Conservation (phyloP, 108 stramenopile genomes). For the Chaetoceros muelleri region DNA sequence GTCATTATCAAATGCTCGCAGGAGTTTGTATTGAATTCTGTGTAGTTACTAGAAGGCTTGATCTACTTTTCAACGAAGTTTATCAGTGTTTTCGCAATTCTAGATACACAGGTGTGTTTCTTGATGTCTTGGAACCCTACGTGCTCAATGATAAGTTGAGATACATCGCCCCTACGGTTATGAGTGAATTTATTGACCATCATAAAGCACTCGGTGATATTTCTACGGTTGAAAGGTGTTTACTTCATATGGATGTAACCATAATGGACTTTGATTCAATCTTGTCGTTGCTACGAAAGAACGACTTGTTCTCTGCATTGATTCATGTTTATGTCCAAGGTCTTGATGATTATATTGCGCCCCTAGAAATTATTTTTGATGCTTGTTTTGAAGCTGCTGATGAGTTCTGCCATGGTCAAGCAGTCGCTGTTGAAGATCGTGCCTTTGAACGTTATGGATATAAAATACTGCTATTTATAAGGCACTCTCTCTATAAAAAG, state of each 20-base stretch:
- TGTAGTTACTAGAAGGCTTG: slow-evolving; percentile 68
- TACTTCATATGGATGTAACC: slow-evolving; percentile 81
- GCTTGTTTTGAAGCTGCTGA: slow-evolving; percentile 55
- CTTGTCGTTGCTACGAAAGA: slow-evolving; percentile 51
- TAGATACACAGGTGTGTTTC: slow-evolving; percentile 49
- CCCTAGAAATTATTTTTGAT: slow-evolving; percentile 61
- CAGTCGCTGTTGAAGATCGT: slow-evolving; percentile 30
- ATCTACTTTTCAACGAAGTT: slow-evolving; percentile 78
- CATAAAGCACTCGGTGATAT: slow-evolving; percentile 66
- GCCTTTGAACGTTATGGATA: slow-evolving; percentile 49
- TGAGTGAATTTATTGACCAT: slow-evolving; percentile 73
- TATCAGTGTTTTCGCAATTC: slow-evolving; percentile 66
- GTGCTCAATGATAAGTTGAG: slow-evolving; percentile 70
- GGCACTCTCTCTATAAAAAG: slow-evolving; percentile 56
- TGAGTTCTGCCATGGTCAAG: slow-evolving; percentile 17
- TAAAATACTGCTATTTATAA: slow-evolving; percentile 67
- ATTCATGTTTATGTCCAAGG: slow-evolving; percentile 74
- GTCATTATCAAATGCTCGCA: slow-evolving; percentile 89
- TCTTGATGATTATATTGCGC: slow-evolving; percentile 61
- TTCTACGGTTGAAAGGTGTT: slow-evolving; percentile 75
- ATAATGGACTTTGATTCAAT: slow-evolving; percentile 84
- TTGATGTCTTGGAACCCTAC: slow-evolving; percentile 86
- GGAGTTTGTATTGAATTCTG: slow-evolving; percentile 88
- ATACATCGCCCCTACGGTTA: slow-evolving; percentile 82
- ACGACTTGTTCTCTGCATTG: slow-evolving; percentile 72